Evolutionary conservation across 345 rosid genomes (phyloP).

Genomic region (Gossypium thurberi): DNA sequence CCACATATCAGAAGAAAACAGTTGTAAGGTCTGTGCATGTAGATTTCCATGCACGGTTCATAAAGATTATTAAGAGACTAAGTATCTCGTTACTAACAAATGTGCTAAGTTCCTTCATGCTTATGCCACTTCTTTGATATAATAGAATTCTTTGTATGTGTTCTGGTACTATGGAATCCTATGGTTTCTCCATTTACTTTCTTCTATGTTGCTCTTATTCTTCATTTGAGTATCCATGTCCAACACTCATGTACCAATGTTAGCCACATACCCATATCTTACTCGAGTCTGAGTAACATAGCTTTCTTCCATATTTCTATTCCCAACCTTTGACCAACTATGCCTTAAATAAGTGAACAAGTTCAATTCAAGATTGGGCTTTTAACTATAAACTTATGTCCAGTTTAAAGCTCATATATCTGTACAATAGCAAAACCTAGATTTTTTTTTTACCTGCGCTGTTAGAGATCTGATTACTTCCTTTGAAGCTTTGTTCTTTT

Average conservation of each 20-base stretch:
- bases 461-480: slow-evolving; percentile 52
- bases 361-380: no score
- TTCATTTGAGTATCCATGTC: background rate
- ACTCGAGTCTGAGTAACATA: background rate
- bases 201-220: background rate
- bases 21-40: background rate
- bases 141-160: background rate
- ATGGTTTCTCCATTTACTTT: background rate
- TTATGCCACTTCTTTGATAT: background rate
- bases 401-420: background rate
- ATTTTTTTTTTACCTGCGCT: slow-evolving; percentile 29
- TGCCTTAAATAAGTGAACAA: background rate
- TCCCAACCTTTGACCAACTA: background rate
- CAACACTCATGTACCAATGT: background rate
- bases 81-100: background rate
- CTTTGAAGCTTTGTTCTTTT: slow-evolving; percentile 49
- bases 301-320: background rate
- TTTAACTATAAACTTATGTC: background rate
- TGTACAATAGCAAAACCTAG: background rate
- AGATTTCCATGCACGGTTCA: background rate
- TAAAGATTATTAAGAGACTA: background rate
- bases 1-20: background rate
- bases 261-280: background rate
- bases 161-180: background rate
- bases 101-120: background rate